Base-by-base conservation (phyloP, 257 asterid genomes). In the Jasminum sambac region DNA sequence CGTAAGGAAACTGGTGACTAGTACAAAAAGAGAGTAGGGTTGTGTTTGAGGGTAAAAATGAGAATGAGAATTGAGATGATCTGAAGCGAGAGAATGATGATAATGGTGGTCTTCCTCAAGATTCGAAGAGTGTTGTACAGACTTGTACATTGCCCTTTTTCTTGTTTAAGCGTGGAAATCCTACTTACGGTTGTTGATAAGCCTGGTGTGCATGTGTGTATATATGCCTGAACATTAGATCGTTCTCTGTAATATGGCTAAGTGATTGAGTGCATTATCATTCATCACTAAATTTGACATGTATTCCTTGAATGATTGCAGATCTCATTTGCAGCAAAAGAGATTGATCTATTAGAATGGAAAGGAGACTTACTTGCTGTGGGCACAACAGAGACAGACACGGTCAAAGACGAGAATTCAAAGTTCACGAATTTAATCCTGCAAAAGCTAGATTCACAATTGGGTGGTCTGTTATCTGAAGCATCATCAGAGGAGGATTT, bases 281-380 rank as follows among this genome's bases (percentile, higher is more conserved):
- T 12, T 16, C 42, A 52, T 12, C 34, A 50, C 69, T 80, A 23
- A 80, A 55, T 41, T 77, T 64, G 55, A 48, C 36, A 4, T 68
- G 16, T 69, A 21, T 52, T 74, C 8, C 8, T 70, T 38, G 57
- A 64, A 55, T 74, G 50, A 66, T 74, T 69, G 64, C 74, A 94
- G 98, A 88, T 94, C 72, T 81, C 95, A 52, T 84, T 95, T 81
- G 74, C 88, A 40, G 95, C 97, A 36, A 91, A 95, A 87, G 98
- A 89, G 70, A 80, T 84, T 63, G 96, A 91, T 80, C 73, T 90
- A 82, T 86, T 81, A 4, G 95, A 88, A 83, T 95, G 99, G 99
- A 95, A 91, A 84, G 99, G 99, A 59, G 99, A 91, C 81, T 83
- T 95, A 57, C 96, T 95, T 55, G 96, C 93, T 16, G 93, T 95